Evolutionary conservation across 805 yeast species (phyloP), one percentile per base, ranked within the genome.

Genomic region (Hanseniaspora meyeri): DNA sequence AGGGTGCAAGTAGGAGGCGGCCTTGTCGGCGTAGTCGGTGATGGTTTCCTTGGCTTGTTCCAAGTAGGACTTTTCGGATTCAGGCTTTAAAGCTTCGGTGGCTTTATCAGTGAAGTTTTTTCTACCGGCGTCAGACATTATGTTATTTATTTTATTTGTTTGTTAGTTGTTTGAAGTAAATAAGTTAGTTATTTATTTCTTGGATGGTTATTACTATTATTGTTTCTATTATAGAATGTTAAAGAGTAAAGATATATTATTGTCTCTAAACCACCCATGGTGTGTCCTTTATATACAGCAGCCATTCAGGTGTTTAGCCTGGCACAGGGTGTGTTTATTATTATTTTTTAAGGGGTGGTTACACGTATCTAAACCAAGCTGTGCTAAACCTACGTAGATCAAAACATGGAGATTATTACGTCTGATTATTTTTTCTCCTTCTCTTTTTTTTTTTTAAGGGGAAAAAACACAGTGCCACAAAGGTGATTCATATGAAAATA

Each of bases 11-110:
- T 75, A 69, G 49, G 77, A 74, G 58, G 83, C 87, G 56, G 76
- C 70, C 66, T 77, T 73, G 74, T 88, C 95, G 64, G 75, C 77
- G n/a, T 76, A 67, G 66, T 78, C 83, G 58, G 93, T 80, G 60
- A 77, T 80, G 34, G 68, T 58, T 73, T 88, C 95, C 76, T 84
- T 83, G 62, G 82, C 82, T 72, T 84, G 74, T 65, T 85, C 83
- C 54, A 73, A 69, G 65, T 72, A 70, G 40, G 82, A 64, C 74
- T 88, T 88, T 70, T 83, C 77, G 58, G 78, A 70, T 60, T 87
- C 83, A 62, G 95, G 95, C 62, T 78, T 84, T 45, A 83, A 59
- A 45, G 77, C 65, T 75, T 87, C 95, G 55, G 77, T 58, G 63
- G 78, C 72, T 72, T 87, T 85, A 68, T 83, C 84, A 61, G 81